A percentile compares a stretch with the other conserved stretches of the same genome.
These are phyloP conservation scores for California macrophylla DNA, from an alignment of 441 rosid genomes.

Conservation along the genomic window DNA sequence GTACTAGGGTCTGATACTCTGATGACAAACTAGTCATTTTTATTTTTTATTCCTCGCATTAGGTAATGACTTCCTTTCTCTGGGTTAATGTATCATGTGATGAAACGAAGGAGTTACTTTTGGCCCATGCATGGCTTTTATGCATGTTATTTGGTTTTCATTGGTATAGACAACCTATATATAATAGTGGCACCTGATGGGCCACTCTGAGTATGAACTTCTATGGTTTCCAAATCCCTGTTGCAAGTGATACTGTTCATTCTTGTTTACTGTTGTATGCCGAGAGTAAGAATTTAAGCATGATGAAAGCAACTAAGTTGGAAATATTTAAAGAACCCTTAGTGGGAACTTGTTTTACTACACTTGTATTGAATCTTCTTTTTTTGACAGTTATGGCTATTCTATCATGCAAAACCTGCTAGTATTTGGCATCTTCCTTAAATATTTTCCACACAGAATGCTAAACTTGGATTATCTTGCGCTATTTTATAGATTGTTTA, in stretches of 20 bases:
- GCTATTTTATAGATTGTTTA: not conserved
- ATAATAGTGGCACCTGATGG: not conserved
- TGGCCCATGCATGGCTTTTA: not conserved
- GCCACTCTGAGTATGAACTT: not conserved
- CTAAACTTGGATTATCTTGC: not conserved
- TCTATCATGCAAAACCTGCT: not conserved
- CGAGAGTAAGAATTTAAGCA: not conserved
- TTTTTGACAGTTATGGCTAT: not conserved
- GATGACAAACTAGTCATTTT: too few species aligned
- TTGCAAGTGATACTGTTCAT: not conserved
- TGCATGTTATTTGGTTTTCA: not conserved
- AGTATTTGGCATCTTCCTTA: not conserved
- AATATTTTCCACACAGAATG: not conserved
- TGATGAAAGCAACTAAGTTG: not conserved
- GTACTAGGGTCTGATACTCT: too few species aligned
- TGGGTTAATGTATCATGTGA: not conserved
- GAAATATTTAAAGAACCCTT: too few species aligned
- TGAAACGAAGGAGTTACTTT: not conserved
- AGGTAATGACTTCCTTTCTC: not conserved
- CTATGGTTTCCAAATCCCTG: not conserved
- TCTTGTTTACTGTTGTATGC: not conserved
- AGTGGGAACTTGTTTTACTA: not conserved
- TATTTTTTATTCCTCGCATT: not conserved
- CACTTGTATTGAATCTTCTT: not conserved
- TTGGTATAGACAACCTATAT: not conserved